These are phyloP conservation scores for Pseudonitzschia delicatissima DNA, from an alignment of 108 stramenopile species.

Conservation along the genomic window DNA sequence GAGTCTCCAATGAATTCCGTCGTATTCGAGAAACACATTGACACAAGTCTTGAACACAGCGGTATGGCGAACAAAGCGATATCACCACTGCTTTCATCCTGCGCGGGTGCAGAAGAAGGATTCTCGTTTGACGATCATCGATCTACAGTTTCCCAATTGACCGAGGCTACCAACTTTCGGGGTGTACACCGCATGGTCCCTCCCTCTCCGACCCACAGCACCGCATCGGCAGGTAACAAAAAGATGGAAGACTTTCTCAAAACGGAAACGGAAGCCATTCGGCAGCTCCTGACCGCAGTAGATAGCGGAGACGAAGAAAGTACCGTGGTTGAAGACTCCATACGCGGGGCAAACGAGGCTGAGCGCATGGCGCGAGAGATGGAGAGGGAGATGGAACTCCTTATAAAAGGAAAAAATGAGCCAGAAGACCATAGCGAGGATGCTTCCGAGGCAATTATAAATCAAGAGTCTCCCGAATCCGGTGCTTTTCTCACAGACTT, in stretches of 20 bases:
- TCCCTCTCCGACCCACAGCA: background rate
- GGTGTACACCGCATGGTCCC: background rate
- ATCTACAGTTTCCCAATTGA: conserved; percentile 44
- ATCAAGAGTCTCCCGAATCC: background rate
- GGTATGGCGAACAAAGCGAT: background rate
- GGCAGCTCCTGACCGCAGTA: conserved; percentile 15
- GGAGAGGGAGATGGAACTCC: conserved; percentile 3
- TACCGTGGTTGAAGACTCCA: conserved; percentile 13
- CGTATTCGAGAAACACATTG: background rate
- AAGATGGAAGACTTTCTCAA: conserved; percentile 36
- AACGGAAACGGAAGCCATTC: conserved; percentile 46
- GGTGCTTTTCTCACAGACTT: background rate
- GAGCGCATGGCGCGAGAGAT: conserved; percentile 50
- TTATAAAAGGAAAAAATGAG: background rate
- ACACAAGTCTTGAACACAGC: background rate
- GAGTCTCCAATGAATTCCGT: background rate
- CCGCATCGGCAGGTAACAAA: background rate
- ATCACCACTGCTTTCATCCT: background rate
- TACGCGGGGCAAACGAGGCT: conserved; percentile 32
- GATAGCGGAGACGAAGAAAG: background rate
- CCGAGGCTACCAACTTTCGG: conserved; percentile 32
- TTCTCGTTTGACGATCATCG: conserved; percentile 23
- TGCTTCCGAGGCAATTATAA: background rate
- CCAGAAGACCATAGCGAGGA: background rate
- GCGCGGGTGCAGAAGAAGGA: background rate